Conservation (phyloP, 2,329 filamentous ascomycete species). For the Drechmeria coniospora region DNA sequence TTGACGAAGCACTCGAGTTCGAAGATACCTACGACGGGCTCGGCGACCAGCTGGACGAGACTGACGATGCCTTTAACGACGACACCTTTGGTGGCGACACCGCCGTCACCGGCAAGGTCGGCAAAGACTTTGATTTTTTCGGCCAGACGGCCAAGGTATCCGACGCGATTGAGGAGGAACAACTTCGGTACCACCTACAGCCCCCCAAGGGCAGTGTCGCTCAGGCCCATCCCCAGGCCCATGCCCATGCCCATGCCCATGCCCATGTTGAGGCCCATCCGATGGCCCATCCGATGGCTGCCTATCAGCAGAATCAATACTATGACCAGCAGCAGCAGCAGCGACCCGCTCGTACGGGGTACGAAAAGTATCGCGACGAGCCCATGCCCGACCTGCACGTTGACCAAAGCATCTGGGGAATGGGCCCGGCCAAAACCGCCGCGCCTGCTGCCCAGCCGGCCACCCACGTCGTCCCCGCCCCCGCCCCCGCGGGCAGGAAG, state of each 20-base stretch:
- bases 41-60: conserved; percentile 79
- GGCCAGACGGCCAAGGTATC: conserved; percentile 80
- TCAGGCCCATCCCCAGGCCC: conserved; percentile 22
- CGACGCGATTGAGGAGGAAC: conserved; percentile 78
- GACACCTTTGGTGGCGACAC: conserved; percentile 61
- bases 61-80: conserved; percentile 88
- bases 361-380: conserved; percentile 80
- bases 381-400: conserved; percentile 83
- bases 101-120: conserved; percentile 37
- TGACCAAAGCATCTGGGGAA: conserved; percentile 85
- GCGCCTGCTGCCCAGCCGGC: conserved; percentile 14
- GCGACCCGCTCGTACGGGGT: conserved; percentile 62
- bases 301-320: conserved; percentile 15
- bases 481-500: conserved; percentile 39
- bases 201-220: conserved; percentile 25
- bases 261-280: too few relatives aligned
- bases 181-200: conserved; percentile 67
- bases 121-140: conserved; percentile 96
- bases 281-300: too few relatives aligned
- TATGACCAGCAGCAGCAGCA: conserved; percentile 23
- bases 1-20: conserved; percentile 53
- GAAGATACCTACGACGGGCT: conserved; percentile 96
- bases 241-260: too few relatives aligned
- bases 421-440: conserved; percentile 38
- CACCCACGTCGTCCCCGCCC: conserved; percentile 6